phyloP scores from a whole-genome alignment of 1,284 basidiomycete genomes.

The Puccinia hordei region DNA sequence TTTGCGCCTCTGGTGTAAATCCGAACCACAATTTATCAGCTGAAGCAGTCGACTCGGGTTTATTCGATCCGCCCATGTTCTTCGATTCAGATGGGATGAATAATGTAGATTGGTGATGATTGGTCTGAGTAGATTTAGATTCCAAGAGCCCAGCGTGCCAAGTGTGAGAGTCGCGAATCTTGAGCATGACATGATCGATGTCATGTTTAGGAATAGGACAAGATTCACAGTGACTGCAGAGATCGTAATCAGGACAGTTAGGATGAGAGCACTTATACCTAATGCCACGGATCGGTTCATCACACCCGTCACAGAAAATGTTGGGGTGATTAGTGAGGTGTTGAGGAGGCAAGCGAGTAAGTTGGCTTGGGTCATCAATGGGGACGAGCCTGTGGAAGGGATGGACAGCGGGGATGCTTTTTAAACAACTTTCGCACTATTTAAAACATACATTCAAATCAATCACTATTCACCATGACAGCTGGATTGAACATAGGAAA shows the following conservation, averaged over 20 bases:
- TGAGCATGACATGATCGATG: constrained; percentile 72
- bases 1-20: background rate
- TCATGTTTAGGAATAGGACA: constrained; percentile 77
- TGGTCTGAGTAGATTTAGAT: background rate
- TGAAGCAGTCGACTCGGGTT: background rate
- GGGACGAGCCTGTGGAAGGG: constrained; percentile 53
- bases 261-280: constrained; percentile 75
- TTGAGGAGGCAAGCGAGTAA: background rate
- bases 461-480: constrained; percentile 63
- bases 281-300: constrained; percentile 59
- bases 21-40: too few relatives aligned
- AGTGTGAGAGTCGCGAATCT: constrained; percentile 65
- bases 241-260: constrained; percentile 77
- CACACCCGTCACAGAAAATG: constrained; percentile 54
- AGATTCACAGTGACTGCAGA: constrained; percentile 79
- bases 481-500: constrained; percentile 71
- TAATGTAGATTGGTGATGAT: background rate
- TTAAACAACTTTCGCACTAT: constrained; percentile 52
- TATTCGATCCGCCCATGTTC: background rate
- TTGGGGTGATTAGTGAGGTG: constrained; percentile 48
- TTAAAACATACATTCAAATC: background rate
- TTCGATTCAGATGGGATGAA: background rate
- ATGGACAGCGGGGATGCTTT: constrained; percentile 49
- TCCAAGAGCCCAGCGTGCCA: constrained; percentile 4
- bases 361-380: constrained; percentile 44